Conservation (phyloP, 2,329 filamentous ascomycete species). For the Trichoderma harzianum region DNA sequence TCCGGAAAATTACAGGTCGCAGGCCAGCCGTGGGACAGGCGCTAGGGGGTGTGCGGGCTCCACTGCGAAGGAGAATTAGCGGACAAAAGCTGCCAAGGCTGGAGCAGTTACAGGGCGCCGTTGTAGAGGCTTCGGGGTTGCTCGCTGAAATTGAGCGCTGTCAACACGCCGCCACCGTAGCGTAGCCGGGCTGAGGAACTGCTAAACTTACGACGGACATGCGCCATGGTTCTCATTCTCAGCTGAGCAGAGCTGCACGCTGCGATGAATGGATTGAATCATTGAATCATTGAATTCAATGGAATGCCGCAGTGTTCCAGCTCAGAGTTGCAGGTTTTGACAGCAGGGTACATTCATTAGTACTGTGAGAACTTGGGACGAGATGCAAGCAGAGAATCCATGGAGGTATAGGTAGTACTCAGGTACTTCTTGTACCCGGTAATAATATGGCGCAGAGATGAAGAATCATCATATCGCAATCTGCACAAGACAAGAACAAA, state of each 20-base stretch:
- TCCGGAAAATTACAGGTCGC: conserved; percentile 12
- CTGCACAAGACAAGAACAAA: neutral
- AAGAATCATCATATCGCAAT: neutral
- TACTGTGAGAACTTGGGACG: neutral
- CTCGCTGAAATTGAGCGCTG: neutral
- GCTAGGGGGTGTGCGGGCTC: neutral
- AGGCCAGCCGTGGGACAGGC: neutral
- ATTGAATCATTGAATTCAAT: neutral
- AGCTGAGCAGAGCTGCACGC: neutral
- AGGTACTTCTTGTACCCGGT: neutral
- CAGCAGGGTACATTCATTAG: neutral
- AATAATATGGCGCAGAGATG: neutral
- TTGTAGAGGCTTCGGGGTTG: neutral
- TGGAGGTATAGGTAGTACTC: no score
- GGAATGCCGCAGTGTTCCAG: conserved; percentile 8
- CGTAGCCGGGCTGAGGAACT: neutral
- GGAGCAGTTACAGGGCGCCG: neutral
- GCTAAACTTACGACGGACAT: neutral
- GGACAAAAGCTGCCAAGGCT: neutral
- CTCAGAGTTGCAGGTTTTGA: neutral
- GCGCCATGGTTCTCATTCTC: no score
- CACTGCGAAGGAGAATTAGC: neutral
- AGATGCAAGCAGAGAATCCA: neutral
- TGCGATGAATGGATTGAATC: neutral
- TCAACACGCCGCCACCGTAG: neutral